Percentiles rank a stretch among this genome's conserved stretches.
Conservation (phyloP, 2,329 filamentous ascomycete genomes). For the Pseudogymnoascus sp. region DNA sequence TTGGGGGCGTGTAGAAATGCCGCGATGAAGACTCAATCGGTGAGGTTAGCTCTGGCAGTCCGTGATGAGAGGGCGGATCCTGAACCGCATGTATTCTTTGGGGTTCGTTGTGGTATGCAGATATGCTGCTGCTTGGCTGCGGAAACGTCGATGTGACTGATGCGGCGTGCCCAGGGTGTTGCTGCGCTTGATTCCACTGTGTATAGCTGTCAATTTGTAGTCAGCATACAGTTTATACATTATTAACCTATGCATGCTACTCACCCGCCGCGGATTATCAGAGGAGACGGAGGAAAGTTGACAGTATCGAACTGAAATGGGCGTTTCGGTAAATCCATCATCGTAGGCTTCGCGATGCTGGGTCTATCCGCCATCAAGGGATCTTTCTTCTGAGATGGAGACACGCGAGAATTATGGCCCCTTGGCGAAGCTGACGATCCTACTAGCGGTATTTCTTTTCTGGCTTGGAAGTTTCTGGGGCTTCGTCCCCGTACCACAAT, state of each 20-base stretch:
- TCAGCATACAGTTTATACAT: not conserved
- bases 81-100: slow-evolving; percentile 6
- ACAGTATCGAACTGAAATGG: slow-evolving; percentile 28
- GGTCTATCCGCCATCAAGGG: slow-evolving; percentile 1
- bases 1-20: not conserved
- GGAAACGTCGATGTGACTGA: not conserved
- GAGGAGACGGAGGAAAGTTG: slow-evolving; percentile 23
- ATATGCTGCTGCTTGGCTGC: not conserved
- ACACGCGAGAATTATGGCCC: slow-evolving; percentile 22
- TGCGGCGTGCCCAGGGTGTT: slow-evolving; percentile 22
- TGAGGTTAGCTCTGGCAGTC: not conserved
- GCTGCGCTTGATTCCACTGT: slow-evolving; percentile 21
- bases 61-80: not conserved
- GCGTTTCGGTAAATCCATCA: slow-evolving; percentile 25
- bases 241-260: slow-evolving; percentile 12
- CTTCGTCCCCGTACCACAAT: slow-evolving; percentile 92
- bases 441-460: slow-evolving; percentile 79
- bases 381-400: slow-evolving; percentile 5
- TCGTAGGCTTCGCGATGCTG: slow-evolving; percentile 21
- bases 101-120: slow-evolving; percentile 16
- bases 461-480: slow-evolving; percentile 87
- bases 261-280: slow-evolving; percentile 26
- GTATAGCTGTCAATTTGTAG: slow-evolving; percentile 16
- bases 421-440: slow-evolving; percentile 28
- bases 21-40: not conserved